A percentile compares a stretch with the other conserved stretches of the same genome.
Conservation (phyloP, 257 asterid genomes). For the Capsicum chinense region DNA sequence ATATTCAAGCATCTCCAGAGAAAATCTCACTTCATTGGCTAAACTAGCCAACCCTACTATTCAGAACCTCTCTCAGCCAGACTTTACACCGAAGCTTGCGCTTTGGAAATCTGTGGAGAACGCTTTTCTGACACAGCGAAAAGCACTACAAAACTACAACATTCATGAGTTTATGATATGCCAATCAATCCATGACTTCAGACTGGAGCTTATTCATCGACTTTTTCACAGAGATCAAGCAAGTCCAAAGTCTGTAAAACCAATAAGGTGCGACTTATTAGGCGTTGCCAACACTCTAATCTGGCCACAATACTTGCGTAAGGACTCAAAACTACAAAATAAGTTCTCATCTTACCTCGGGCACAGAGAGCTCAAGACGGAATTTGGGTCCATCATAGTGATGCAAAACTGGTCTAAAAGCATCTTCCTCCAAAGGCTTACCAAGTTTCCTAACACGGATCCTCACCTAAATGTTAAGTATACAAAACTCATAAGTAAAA, state of each 20-base stretch:
- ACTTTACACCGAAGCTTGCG: constrained; percentile 67
- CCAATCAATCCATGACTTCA: constrained; percentile 43
- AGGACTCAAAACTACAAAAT: constrained; percentile 1
- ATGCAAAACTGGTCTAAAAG: constrained; percentile 93
- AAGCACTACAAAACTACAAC: constrained; percentile 47
- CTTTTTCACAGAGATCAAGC: constrained; percentile 92
- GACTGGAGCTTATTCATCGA: not conserved
- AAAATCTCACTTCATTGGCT: constrained; percentile 10
- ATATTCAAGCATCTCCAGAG: constrained; percentile 23
- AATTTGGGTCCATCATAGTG: constrained; percentile 98
- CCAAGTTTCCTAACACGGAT: constrained; percentile 75
- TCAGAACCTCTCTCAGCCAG: constrained; percentile 39
- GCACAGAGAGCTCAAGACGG: constrained; percentile 93
- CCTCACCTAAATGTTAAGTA: constrained; percentile 59
- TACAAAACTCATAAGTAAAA: constrained; percentile 27
- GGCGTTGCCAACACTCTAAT: not conserved
- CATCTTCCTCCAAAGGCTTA: constrained; percentile 91
- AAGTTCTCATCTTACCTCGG: constrained; percentile 64
- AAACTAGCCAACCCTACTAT: constrained; percentile 21
- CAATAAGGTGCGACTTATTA: not conserved
- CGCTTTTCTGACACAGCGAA: constrained; percentile 31
- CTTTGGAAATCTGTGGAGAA: constrained; percentile 58
- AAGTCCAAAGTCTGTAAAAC: constrained; percentile 77
- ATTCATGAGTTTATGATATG: constrained; percentile 27
- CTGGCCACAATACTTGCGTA: not conserved